Evolutionary conservation across 345 rosid genomes (phyloP).

Genomic region (Xanthoceras sorbifolium): DNA sequence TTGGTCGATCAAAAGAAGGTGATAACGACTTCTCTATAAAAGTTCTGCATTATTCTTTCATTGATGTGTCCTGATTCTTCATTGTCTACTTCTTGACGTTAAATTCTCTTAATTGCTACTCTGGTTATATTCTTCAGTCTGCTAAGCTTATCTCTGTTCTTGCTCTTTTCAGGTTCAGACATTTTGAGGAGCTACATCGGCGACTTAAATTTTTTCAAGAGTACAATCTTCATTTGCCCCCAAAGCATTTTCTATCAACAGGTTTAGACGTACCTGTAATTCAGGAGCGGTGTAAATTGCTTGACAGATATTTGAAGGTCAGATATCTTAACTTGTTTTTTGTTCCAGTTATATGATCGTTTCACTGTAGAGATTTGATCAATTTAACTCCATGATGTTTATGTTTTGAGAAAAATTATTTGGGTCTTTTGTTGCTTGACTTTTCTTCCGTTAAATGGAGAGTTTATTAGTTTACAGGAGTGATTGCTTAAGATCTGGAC

Average conservation of each 20-base stretch:
- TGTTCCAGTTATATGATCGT: slow-evolving; percentile 9
- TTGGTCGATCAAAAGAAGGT: slow-evolving; percentile 99
- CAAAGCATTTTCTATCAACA: slow-evolving; percentile 94
- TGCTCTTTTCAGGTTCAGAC: slow-evolving; percentile 69
- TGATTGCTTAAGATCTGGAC: not conserved
- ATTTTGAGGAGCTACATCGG: slow-evolving; percentile 98
- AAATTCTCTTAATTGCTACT: slow-evolving; percentile 9
- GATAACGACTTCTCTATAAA: slow-evolving; percentile 21
- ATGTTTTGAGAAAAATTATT: not conserved
- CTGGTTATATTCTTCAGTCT: not conserved
- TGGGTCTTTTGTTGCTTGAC: not conserved
- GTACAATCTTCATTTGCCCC: slow-evolving; percentile 93
- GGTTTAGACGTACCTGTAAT: slow-evolving; percentile 82
- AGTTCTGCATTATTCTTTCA: slow-evolving; percentile 25
- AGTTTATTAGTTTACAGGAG: not conserved
- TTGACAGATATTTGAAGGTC: slow-evolving; percentile 89
- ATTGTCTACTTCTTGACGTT: not conserved
- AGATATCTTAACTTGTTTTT: slow-evolving; percentile 20
- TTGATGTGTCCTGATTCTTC: slow-evolving; percentile 11
- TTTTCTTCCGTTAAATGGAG: not conserved
- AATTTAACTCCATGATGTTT: not conserved
- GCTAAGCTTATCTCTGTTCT: slow-evolving; percentile 6
- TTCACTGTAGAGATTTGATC: slow-evolving; percentile 3
- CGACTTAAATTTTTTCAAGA: slow-evolving; percentile 89
- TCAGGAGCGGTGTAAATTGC: slow-evolving; percentile 87